Evolutionary conservation across 2,329 filamentous ascomycete species (phyloP), one percentile per base, ranked within the genome.

Genomic region (Dendryphion nanum): DNA sequence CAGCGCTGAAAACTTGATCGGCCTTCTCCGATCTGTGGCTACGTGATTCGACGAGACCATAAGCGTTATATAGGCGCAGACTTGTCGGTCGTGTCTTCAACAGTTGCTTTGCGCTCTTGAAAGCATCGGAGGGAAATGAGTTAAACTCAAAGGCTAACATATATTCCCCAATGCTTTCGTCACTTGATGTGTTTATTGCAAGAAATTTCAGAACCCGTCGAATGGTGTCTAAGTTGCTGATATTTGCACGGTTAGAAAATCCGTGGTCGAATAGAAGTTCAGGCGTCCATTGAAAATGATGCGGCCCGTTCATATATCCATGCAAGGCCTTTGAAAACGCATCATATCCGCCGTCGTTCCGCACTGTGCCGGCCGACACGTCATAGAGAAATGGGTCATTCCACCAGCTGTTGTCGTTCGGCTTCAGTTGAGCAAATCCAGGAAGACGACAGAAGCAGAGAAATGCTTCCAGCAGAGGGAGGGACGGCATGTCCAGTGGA

Each of bases 51-150:
- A 89, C 79, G 12, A 88, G 66, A 0, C 85, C 87, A 55, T 91
- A 95, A 0, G 82, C 80, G 49, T 89, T 85, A 64, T 94, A 96
- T 0, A 96, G 70, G 12, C 73, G 70, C 3, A 86, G 61, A 50
- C 81, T 84, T 1, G 78, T 72, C 0, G 82, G 72, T 38, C 79
- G 77, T 33, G 74, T 74, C 56, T 86, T 91, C n/a, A 96, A 65
- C 0, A 95, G 69, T 5, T 67, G 66, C 53, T 88, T 95, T 0
- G 88, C 86, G 5, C 76, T 71, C 57, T 88, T 94, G 48, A 79
- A 83, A 18, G 81, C 78, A 15, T 59, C 51, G 0, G 63, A 55
- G 0, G 76, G 70, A 30, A 82, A 76, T 39, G 78, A 76, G 0
- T 64, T 56, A 34, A 76, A 77, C 51, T 84, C 79, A 32, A 91